Percentiles rank a stretch among this genome's conserved stretches.
Evolutionary conservation across 2,329 filamentous ascomycete genomes (phyloP).

Genomic region (Knufia fluminis): DNA sequence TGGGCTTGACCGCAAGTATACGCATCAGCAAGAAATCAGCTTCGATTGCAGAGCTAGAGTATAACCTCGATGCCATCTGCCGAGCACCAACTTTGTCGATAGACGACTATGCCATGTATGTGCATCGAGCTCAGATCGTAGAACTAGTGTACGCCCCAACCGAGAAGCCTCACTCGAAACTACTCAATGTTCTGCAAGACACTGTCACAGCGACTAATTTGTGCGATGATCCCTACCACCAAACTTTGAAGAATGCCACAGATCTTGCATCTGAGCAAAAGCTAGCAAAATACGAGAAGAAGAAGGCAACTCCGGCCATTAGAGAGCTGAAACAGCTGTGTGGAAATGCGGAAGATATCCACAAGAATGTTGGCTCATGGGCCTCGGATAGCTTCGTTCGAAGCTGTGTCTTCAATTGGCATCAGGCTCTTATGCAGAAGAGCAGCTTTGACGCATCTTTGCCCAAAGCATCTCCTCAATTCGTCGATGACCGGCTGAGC

Average conservation of each 20-base stretch:
- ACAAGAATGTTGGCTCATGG: slow-evolving; percentile 55
- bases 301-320: slow-evolving; percentile 28
- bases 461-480: background rate
- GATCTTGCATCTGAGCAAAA: slow-evolving; percentile 23
- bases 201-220: slow-evolving; percentile 45
- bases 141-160: slow-evolving; percentile 25
- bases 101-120: slow-evolving; percentile 57
- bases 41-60: slow-evolving; percentile 47
- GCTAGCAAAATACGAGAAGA: slow-evolving; percentile 25
- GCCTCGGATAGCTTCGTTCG: slow-evolving; percentile 58
- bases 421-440: slow-evolving; percentile 18
- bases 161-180: slow-evolving; percentile 9
- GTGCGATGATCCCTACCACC: slow-evolving; percentile 51
- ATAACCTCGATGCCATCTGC: slow-evolving; percentile 59
- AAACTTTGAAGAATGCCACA: slow-evolving; percentile 38
- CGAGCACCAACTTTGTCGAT: slow-evolving; percentile 60
- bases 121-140: slow-evolving; percentile 55
- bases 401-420: slow-evolving; percentile 36
- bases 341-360: slow-evolving; percentile 43
- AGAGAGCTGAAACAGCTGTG: slow-evolving; percentile 49
- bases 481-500: slow-evolving; percentile 20
- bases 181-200: slow-evolving; percentile 37
- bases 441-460: slow-evolving; percentile 39
- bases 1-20: slow-evolving; percentile 76
- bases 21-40: slow-evolving; percentile 40